These are phyloP conservation scores for Coemansia sp. DNA, from an alignment of 192 early-diverging fungal species.

Conservation along the genomic window DNA sequence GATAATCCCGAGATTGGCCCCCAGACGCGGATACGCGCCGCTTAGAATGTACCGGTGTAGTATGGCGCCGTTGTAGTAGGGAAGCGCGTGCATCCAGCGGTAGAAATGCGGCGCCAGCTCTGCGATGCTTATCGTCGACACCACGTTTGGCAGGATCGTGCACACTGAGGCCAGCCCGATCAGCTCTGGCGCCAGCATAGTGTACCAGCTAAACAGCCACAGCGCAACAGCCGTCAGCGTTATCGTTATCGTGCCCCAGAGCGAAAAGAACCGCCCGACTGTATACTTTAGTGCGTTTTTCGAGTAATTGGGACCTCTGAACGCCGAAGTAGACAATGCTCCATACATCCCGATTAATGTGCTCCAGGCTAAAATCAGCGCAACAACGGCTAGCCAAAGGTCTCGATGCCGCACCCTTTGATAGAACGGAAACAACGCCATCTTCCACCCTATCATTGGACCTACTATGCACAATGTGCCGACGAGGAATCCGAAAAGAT, in stretches of 20 bases:
- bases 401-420: conserved; percentile 15
- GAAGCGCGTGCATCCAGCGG: conserved; percentile 46
- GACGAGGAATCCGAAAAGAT: conserved; percentile 22
- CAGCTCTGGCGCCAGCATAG: conserved; percentile 27
- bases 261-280: conserved; percentile 28
- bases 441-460: conserved; percentile 27
- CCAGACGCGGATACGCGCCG: conserved; percentile 42
- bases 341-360: conserved; percentile 14
- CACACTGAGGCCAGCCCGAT: conserved; percentile 17
- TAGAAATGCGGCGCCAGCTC: conserved; percentile 49
- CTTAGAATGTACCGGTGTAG: conserved; percentile 43
- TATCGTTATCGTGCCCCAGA: conserved; percentile 20
- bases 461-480: conserved; percentile 16
- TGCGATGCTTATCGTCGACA: conserved; percentile 33
- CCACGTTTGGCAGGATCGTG: conserved; percentile 35
- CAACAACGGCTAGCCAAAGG: conserved; percentile 13
- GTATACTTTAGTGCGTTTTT: conserved; percentile 16
- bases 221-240: conserved; percentile 6
- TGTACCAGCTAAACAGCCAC: conserved; percentile 33
- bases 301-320: conserved; percentile 17
- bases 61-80: conserved; percentile 54
- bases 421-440: conserved; percentile 26
- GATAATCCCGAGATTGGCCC: conserved; percentile 42
- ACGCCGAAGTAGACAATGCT: conserved; percentile 24
- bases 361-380: conserved; percentile 1